A percentile compares a stretch with the other conserved stretches of the same genome.
phyloP scores from a whole-genome alignment of 441 rosid species.

The Adansonia madagascariensis region DNA sequence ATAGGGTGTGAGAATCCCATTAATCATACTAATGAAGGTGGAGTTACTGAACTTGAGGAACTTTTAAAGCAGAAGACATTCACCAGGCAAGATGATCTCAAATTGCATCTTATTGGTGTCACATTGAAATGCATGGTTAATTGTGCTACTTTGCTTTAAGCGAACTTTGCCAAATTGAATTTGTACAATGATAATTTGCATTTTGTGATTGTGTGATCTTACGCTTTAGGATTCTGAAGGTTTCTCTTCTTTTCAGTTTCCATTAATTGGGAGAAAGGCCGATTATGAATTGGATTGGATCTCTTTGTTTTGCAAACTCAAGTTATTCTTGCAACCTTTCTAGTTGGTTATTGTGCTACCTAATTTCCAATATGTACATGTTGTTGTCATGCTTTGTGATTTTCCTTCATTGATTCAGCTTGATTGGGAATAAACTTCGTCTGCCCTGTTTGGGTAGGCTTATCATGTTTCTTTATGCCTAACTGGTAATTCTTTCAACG shows the following conservation, averaged over 20 bases:
- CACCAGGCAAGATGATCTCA: conserved; percentile 52
- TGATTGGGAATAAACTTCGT: conserved; percentile 3
- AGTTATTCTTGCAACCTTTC: background rate
- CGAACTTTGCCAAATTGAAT: background rate
- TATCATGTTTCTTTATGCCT: background rate
- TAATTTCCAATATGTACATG: background rate
- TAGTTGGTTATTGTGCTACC: background rate
- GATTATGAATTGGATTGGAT: background rate
- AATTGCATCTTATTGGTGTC: background rate
- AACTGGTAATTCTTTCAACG: background rate
- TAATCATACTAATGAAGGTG: conserved; percentile 37
- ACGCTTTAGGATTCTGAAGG: background rate
- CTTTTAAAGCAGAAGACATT: conserved; percentile 66
- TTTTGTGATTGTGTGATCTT: background rate
- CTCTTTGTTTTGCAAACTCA: background rate
- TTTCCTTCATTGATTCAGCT: conserved; percentile 10
- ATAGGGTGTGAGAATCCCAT: conserved; percentile 16
- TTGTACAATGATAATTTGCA: background rate
- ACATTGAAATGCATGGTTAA: background rate
- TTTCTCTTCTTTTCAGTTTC: background rate
- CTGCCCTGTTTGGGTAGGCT: background rate
- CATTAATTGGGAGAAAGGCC: background rate
- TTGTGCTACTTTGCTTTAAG: background rate
- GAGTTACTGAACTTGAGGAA: conserved; percentile 53
- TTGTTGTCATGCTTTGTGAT: conserved; percentile 18